These are phyloP conservation scores for Tylopilus sp. DNA, from an alignment of 768 basidiomycete species.

Conservation along the genomic window DNA sequence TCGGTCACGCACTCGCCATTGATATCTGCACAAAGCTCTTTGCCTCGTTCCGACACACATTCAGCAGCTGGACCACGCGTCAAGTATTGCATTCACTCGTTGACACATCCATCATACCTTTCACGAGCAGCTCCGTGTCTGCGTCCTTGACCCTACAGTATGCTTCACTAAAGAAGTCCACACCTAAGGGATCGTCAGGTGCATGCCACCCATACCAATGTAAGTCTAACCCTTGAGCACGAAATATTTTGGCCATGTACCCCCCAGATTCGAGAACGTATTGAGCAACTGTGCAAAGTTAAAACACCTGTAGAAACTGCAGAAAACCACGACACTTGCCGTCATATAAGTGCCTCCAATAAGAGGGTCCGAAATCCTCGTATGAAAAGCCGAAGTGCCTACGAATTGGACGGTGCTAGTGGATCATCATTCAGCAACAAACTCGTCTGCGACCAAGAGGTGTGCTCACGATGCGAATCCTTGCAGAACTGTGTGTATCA, in stretches of 20 bases:
- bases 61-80: constrained; percentile 56
- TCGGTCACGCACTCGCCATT: constrained; percentile 81
- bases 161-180: constrained; percentile 84
- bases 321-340: constrained; percentile 41
- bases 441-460: neutral
- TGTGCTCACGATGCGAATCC: constrained; percentile 77
- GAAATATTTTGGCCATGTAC: constrained; percentile 97
- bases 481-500: constrained; percentile 76
- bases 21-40: constrained; percentile 66
- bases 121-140: constrained; percentile 45
- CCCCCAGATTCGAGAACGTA: constrained; percentile 94
- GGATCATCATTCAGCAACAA: neutral
- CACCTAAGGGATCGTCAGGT: constrained; percentile 45
- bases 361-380: constrained; percentile 89
- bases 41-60: constrained; percentile 92
- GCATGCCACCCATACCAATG: neutral
- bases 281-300: constrained; percentile 69
- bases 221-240: constrained; percentile 72
- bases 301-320: constrained; percentile 5
- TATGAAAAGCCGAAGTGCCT: constrained; percentile 98
- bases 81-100: neutral
- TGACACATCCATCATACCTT: constrained; percentile 40
- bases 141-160: constrained; percentile 72
- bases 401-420: constrained; percentile 96
- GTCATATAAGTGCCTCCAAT: constrained; percentile 99